These are phyloP conservation scores for Boletus coccyginus DNA, from an alignment of 768 basidiomycete genomes.

Conservation along the genomic window DNA sequence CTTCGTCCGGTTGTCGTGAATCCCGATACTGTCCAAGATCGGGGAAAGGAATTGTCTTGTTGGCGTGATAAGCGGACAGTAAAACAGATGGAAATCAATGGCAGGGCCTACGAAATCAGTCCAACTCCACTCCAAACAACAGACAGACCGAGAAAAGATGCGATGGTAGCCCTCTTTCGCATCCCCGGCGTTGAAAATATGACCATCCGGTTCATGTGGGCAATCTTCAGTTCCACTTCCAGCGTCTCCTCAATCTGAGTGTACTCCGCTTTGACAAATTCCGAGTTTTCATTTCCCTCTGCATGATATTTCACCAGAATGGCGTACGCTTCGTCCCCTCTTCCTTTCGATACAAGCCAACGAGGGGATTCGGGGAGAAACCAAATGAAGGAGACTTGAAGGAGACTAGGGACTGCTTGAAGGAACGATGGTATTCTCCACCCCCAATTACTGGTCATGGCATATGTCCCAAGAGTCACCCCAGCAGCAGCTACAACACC, in stretches of 20 bases:
- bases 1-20: conserved; percentile 15
- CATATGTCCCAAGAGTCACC: conserved; percentile 60
- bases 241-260: conserved; percentile 54
- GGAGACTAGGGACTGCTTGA: conserved; percentile 5
- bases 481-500: conserved; percentile 40
- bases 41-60: conserved; percentile 12
- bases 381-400: conserved; percentile 55
- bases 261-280: conserved; percentile 57
- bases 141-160: conserved; percentile 15
- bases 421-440: conserved; percentile 64
- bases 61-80: neutral
- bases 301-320: conserved; percentile 58
- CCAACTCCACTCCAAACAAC: conserved; percentile 9
- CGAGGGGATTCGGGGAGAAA: conserved; percentile 65
- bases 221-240: conserved; percentile 23
- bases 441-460: conserved; percentile 55
- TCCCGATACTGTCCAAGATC: conserved; percentile 5
- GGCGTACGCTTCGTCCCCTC: conserved; percentile 44
- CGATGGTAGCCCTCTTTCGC: conserved; percentile 12
- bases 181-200: conserved; percentile 12
- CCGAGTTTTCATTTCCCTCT: conserved; percentile 49
- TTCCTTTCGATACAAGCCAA: conserved; percentile 59
- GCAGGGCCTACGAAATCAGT: neutral
- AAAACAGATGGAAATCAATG: neutral
- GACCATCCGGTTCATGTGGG: neutral